Base-by-base conservation (phyloP, 2,329 filamentous ascomycete genomes). In the Ascocoryne sarcoides region DNA sequence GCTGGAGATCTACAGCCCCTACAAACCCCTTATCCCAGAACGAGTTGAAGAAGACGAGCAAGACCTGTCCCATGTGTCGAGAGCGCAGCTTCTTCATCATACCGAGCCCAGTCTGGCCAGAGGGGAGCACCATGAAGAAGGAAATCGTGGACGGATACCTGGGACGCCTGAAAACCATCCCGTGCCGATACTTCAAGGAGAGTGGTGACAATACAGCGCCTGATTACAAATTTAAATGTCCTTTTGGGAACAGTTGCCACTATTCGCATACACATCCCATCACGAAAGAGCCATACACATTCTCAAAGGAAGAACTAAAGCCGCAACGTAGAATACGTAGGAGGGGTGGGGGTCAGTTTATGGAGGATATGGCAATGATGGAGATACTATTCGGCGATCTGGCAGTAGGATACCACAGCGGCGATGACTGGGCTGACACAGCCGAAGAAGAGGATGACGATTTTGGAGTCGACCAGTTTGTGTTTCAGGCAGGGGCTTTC, bases 261-360 rank as follows among this genome's bases (percentile, higher is more conserved):
- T 42, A 42, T 21, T 17, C 21, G 10, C 40, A 42, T 17, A 21
- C 12, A 10, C 40, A 42, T 30, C 40, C 40, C 2, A 16, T 34
- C 16, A 42, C 40, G 10, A 42, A 42, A 16, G 40, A 42, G 21
- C 40, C 28, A 30, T 38, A 42, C 15, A 30, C 26, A 5, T 42
- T 42, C 31, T 34, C 40, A 3, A 16, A 32, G 23, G 35, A 29
- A 30, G 35, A 42, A 16, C 21, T 42, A 2, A 32, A 38, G 5
- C 31, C 9, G 8, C 16, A n/a, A 16, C 20, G 38, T 5, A 28
- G 16, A 14, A 7, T 12, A 19, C 14, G 16, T 10, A 19, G n/a
- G 23, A 30, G 15, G 17, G 18, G n/a, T 7, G 19, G 10, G 14
- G 35, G 15, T 15, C 36, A 15, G 10, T n/a, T 32, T 10, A 5